Evolutionary conservation across 148 eudicot genomes (phyloP).

Genomic region (Linanthus parryae): DNA sequence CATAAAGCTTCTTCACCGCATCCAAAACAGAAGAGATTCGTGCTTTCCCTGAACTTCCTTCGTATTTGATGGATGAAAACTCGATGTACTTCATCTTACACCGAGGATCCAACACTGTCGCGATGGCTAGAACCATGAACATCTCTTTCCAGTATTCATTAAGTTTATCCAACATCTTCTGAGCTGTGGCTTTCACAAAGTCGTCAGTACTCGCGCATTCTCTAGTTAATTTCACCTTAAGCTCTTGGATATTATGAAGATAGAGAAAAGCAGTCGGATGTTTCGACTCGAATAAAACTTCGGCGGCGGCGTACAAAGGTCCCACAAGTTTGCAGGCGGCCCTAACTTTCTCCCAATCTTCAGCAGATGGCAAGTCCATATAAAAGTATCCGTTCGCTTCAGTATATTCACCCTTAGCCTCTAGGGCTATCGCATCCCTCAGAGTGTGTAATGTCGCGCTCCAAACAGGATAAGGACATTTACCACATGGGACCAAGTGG

Average conservation of each 20-base stretch:
- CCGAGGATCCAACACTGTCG: neutral
- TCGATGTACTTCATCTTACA: neutral
- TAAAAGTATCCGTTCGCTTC: neutral
- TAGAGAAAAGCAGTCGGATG: neutral
- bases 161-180: neutral
- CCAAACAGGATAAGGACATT: slow-evolving; percentile 1
- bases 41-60: neutral
- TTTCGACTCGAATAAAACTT: neutral
- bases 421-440: neutral
- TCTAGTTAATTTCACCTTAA: neutral
- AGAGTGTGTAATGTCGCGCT: neutral
- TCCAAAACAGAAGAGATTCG: neutral
- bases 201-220: neutral
- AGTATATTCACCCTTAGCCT: neutral
- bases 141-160: neutral
- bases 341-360: neutral
- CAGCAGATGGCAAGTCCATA: neutral
- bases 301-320: neutral
- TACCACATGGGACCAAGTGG: neutral
- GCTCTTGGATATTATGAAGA: neutral
- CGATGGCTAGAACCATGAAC: neutral
- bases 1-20: neutral
- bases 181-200: neutral
- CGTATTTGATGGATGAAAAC: neutral
- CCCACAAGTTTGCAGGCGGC: neutral